Percentiles rank a stretch among this genome's conserved stretches.
Conservation (phyloP, 345 rosid genomes). For the Orychophragmus violaceus region DNA sequence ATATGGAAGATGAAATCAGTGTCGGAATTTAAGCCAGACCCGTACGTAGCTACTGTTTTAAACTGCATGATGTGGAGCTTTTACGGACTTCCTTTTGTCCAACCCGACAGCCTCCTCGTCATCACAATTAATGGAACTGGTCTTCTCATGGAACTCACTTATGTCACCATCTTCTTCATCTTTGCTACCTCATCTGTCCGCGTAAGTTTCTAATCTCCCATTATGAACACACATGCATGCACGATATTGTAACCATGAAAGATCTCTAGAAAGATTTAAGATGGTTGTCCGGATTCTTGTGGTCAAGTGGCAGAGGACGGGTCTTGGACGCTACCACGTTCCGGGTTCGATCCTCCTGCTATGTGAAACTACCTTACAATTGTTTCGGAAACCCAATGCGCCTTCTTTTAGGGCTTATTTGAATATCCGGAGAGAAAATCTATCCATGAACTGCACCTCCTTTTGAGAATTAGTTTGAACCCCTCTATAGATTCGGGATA, state of each 20-base stretch:
- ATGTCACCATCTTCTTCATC: constrained; percentile 44
- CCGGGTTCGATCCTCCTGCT: too few species aligned
- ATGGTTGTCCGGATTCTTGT: too few species aligned
- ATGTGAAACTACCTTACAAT: too few species aligned
- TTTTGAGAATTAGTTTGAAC: too few species aligned
- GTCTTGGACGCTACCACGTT: too few species aligned
- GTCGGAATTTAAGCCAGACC: constrained; percentile 58
- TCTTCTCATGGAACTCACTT: constrained; percentile 44
- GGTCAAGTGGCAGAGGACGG: too few species aligned
- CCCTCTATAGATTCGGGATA: too few species aligned
- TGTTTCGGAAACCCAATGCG: too few species aligned
- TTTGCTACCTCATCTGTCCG: constrained; percentile 33
- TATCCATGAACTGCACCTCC: too few species aligned
- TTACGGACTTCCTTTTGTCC: constrained; percentile 64
- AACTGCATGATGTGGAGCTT: constrained; percentile 70
- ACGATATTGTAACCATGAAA: not conserved
- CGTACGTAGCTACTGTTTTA: constrained; percentile 57
- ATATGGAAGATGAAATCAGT: constrained; percentile 50
- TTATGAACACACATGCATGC: not conserved
- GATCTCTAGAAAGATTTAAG: not conserved
- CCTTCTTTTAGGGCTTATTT: too few species aligned
- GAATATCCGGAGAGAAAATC: too few species aligned
- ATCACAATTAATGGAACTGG: constrained; percentile 59
- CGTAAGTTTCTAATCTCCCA: constrained; percentile 27
- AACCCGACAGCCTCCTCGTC: constrained; percentile 50